phyloP scores from a whole-genome alignment of 2,329 filamentous ascomycete species.

The Neonectria sp. region DNA sequence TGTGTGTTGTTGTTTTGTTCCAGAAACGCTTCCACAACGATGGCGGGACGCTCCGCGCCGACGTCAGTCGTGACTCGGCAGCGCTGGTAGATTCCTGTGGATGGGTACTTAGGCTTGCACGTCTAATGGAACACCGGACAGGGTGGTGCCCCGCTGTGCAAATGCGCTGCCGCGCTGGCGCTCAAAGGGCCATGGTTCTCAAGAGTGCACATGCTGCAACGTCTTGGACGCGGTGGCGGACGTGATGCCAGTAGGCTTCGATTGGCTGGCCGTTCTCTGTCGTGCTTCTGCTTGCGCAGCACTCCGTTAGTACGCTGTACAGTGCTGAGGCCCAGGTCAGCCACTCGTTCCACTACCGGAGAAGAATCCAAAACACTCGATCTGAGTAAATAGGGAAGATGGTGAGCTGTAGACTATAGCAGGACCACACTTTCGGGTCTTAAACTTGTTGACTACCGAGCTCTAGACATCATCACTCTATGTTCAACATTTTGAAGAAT shows the following conservation, averaged over 20 bases:
- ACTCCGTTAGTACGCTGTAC: neutral
- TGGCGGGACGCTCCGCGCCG: constrained; percentile 45
- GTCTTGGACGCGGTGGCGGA: constrained; percentile 29
- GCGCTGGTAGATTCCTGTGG: constrained; percentile 1
- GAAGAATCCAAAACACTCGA: neutral
- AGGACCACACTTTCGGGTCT: no score
- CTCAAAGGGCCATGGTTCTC: constrained; percentile 1
- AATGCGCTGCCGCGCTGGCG: neutral
- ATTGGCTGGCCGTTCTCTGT: constrained; percentile 33
- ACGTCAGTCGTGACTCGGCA: constrained; percentile 22
- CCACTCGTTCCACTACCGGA: constrained; percentile 8
- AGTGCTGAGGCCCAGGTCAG: constrained; percentile 7
- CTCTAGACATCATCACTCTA: neutral
- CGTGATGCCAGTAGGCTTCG: constrained; percentile 19
- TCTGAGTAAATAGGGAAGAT: no score
- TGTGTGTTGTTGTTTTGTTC: constrained; percentile 32
- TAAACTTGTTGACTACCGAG: no score
- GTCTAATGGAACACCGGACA: constrained; percentile 6
- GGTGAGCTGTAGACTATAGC: neutral
- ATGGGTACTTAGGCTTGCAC: neutral
- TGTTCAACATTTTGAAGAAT: neutral
- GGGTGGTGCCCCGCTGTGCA: constrained; percentile 20
- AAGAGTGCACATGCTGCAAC: neutral
- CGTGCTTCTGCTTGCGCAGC: constrained; percentile 26
- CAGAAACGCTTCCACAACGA: constrained; percentile 27